Percentiles rank a stretch among this genome's conserved stretches.
phyloP scores from a whole-genome alignment of 257 asterid species.

The Eucommia ulmoides region DNA sequence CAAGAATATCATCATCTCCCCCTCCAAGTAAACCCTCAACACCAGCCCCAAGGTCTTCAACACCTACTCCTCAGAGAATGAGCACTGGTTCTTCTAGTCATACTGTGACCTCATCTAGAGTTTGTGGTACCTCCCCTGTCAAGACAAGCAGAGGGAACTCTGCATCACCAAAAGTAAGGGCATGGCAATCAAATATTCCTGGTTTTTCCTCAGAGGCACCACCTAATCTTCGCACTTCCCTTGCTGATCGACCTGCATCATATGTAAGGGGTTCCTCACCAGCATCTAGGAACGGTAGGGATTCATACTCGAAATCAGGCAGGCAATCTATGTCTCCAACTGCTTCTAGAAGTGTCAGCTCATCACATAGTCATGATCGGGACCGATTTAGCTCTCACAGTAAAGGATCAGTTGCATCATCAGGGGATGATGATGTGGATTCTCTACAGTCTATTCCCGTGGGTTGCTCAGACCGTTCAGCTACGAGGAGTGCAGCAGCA shows the following conservation, averaged over 20 bases:
- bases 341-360: slow-evolving; percentile 70
- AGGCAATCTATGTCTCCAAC: slow-evolving; percentile 94
- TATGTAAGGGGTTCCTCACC: slow-evolving; percentile 96
- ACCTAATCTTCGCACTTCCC: slow-evolving; percentile 91
- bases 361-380: slow-evolving; percentile 66
- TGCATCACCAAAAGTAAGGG: slow-evolving; percentile 68
- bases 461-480: slow-evolving; percentile 45
- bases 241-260: slow-evolving; percentile 88
- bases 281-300: slow-evolving; percentile 60
- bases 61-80: slow-evolving; percentile 68
- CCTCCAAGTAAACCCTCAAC: slow-evolving; percentile 54
- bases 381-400: slow-evolving; percentile 59
- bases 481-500: slow-evolving; percentile 34
- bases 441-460: slow-evolving; percentile 52
- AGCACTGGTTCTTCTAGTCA: slow-evolving; percentile 61
- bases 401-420: slow-evolving; percentile 84
- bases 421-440: slow-evolving; percentile 80
- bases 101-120: slow-evolving; percentile 36
- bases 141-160: slow-evolving; percentile 71
- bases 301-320: slow-evolving; percentile 32
- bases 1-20: slow-evolving; percentile 67
- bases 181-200: slow-evolving; percentile 80
- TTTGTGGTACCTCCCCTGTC: slow-evolving; percentile 69
- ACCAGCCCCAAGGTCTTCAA: slow-evolving; percentile 44
- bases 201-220: slow-evolving; percentile 89